These are phyloP conservation scores for Cyclospora cayetanensis DNA, from an alignment of 169 alveolate species.

Conservation along the genomic window DNA sequence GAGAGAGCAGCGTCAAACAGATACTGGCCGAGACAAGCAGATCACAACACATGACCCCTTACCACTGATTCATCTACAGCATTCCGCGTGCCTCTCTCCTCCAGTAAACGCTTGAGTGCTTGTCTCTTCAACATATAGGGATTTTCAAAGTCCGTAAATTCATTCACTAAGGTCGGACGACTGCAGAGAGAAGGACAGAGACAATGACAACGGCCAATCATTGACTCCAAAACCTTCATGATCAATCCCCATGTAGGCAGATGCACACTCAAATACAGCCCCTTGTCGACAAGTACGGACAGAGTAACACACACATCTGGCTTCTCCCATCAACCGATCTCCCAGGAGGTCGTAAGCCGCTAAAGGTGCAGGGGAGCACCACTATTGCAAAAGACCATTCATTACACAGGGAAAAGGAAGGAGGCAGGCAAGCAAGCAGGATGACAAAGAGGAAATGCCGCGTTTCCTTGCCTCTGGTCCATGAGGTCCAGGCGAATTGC, in stretches of 20 bases:
- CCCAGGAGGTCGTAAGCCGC: no score
- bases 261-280: no score
- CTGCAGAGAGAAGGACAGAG: conserved; percentile 47
- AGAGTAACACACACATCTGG: not conserved
- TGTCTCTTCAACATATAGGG: conserved; percentile 76
- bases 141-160: conserved; percentile 71
- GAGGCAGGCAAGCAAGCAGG: not conserved
- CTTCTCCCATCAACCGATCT: not conserved
- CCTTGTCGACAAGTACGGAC: not conserved
- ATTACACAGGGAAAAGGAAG: no score
- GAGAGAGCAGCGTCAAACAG: no score
- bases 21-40: no score
- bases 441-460: not conserved
- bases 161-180: conserved; percentile 76
- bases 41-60: no score
- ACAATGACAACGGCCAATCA: no score
- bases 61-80: conserved; percentile 74
- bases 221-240: no score
- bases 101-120: conserved; percentile 68
- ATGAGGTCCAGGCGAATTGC: conserved; percentile 72
- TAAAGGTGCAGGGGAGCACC: not conserved
- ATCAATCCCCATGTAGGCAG: no score
- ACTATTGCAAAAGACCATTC: no score
- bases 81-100: conserved; percentile 71
- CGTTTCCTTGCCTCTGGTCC: conserved; percentile 66